Conservation (phyloP, 129 eudicot genomes). For the Ambrosia artemisiifolia region DNA sequence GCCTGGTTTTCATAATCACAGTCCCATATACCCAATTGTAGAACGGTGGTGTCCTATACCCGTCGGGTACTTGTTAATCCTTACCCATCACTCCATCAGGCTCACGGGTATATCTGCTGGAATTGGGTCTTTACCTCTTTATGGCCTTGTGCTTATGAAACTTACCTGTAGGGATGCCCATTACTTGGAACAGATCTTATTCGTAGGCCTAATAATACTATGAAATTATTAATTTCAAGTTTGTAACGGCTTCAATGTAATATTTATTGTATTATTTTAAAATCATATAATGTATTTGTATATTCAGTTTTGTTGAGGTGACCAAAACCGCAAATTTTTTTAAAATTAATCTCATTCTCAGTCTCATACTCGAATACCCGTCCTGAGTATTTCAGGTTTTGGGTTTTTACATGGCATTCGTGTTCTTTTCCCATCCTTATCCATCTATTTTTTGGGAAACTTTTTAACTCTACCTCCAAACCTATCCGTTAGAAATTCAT, state of each 20-base stretch:
- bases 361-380: no score
- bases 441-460: neutral
- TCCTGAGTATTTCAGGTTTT: no score
- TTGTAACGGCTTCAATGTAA: neutral
- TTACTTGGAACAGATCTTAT: no score
- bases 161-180: no score
- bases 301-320: neutral
- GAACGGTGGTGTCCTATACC: no score
- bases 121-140: neutral
- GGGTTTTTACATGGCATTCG: neutral
- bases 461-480: neutral
- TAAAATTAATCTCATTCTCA: no score
- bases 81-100: neutral
- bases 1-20: neutral
- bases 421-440: neutral
- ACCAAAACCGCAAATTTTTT: no score
- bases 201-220: neutral
- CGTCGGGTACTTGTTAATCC: neutral
- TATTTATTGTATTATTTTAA: neutral
- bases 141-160: neutral
- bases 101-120: neutral
- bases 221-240: neutral
- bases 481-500: neutral
- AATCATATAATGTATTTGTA: neutral
- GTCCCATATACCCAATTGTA: neutral